phyloP scores from a whole-genome alignment of 495 filamentous ascomycete genomes.

The Penicillium taxi region DNA sequence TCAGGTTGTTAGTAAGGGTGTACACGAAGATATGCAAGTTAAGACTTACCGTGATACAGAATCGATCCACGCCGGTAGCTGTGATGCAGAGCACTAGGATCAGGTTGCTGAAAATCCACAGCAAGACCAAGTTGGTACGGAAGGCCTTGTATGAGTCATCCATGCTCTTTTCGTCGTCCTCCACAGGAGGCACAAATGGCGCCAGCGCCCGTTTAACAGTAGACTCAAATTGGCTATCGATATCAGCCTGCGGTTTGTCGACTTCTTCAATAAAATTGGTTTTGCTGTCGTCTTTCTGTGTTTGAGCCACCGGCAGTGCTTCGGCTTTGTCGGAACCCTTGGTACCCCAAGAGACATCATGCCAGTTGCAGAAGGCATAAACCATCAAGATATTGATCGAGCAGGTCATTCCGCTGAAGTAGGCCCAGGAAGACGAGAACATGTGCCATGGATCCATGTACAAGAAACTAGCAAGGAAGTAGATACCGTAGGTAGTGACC shows the following conservation, averaged over 20 bases:
- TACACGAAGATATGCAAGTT: neutral
- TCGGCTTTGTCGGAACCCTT: conserved; percentile 97
- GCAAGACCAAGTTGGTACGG: conserved; percentile 79
- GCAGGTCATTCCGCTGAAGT: conserved; percentile 85
- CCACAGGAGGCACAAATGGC: conserved; percentile 64
- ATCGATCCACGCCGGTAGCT: conserved; percentile 62
- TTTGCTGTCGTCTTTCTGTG: conserved; percentile 74
- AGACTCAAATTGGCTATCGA: conserved; percentile 90
- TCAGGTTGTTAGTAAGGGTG: conserved; percentile 10
- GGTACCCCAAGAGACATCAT: conserved; percentile 99
- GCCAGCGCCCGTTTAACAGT: conserved; percentile 88
- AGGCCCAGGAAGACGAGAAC: conserved; percentile 92
- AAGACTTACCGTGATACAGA: conserved; percentile 71
- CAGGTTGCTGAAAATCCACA: conserved; percentile 92
- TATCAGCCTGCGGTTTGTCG: conserved; percentile 94
- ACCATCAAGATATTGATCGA: conserved; percentile 99
- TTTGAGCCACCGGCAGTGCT: conserved; percentile 75
- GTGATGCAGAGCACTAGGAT: conserved; percentile 78
- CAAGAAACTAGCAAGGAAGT: conserved; percentile 89
- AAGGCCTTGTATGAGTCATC: conserved; percentile 98
- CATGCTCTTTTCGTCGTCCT: conserved; percentile 67
- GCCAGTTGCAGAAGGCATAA: conserved; percentile 99
- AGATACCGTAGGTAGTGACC: conserved; percentile 88
- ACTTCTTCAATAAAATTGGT: conserved; percentile 87
- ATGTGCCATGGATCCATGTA: conserved; percentile 99